A percentile compares a stretch with the other conserved stretches of the same genome.
Evolutionary conservation across 805 yeast species (phyloP).

Genomic region (Metschnikowia gruessii): DNA sequence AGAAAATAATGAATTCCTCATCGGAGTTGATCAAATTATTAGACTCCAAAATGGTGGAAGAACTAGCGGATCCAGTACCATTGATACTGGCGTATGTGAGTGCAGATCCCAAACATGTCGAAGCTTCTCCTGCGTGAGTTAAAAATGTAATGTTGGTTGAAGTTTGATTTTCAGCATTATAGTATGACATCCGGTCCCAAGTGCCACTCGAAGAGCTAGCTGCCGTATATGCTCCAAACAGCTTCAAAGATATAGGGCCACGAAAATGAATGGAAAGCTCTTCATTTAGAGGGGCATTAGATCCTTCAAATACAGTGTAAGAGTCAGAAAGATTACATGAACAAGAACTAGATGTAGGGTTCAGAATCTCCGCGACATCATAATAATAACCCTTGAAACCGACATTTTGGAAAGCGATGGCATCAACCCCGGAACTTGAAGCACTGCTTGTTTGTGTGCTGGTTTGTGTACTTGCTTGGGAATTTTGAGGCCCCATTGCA

Average conservation of each 20-base stretch:
- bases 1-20: conserved; percentile 58
- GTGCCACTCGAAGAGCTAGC: conserved; percentile 35
- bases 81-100: conserved; percentile 58
- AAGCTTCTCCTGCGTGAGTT: conserved; percentile 57
- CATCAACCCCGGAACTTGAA: conserved; percentile 21
- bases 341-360: conserved; percentile 44
- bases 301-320: conserved; percentile 49
- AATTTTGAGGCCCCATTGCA: conserved; percentile 1
- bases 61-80: conserved; percentile 49
- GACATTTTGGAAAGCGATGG: conserved; percentile 49
- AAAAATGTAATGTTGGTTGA: conserved; percentile 66
- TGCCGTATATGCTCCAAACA: conserved; percentile 61
- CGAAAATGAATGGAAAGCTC: conserved; percentile 76
- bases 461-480: not conserved
- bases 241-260: conserved; percentile 63
- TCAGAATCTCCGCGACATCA: conserved; percentile 44
- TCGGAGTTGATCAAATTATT: conserved; percentile 53
- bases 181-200: conserved; percentile 63
- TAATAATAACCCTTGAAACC: conserved; percentile 55
- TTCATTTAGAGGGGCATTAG: conserved; percentile 62
- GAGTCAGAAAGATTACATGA: conserved; percentile 40
- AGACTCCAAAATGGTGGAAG: conserved; percentile 47
- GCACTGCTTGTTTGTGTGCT: not conserved
- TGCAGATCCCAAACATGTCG: conserved; percentile 67
- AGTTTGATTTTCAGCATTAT: conserved; percentile 46